These are phyloP conservation scores for Didymella pomorum DNA, from an alignment of 2,329 filamentous ascomycete species.

Conservation along the genomic window DNA sequence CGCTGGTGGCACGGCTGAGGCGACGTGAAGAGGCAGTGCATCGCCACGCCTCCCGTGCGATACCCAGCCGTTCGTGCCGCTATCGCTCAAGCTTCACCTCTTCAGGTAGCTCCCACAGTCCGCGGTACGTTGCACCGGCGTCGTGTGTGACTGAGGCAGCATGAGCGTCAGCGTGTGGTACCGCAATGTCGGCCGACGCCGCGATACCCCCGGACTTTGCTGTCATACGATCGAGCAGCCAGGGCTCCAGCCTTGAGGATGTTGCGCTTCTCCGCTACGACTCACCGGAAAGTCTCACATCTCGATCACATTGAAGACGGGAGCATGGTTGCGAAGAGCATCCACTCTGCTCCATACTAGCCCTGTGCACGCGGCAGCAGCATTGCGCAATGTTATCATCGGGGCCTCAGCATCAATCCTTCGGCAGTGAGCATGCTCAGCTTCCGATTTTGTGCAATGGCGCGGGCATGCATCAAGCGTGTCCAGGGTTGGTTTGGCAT, in stretches of 20 bases:
- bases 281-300: neutral
- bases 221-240: neutral
- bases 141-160: constrained; percentile 20
- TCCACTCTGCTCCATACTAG: neutral
- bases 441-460: constrained; percentile 31
- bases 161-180: constrained; percentile 15
- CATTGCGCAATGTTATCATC: constrained; percentile 12
- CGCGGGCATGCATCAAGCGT: constrained; percentile 10
- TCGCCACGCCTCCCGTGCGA: constrained; percentile 2
- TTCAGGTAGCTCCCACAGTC: constrained; percentile 14
- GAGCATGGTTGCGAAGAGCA: neutral
- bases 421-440: constrained; percentile 23
- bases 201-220: constrained; percentile 5
- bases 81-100: constrained; percentile 16
- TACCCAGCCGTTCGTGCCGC: constrained; percentile 14
- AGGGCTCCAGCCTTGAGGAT: neutral
- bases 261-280: neutral
- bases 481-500: constrained; percentile 2
- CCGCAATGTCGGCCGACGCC: constrained; percentile 11
- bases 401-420: constrained; percentile 20
- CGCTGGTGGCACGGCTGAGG: neutral
- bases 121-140: constrained; percentile 18
- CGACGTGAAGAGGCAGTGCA: neutral
- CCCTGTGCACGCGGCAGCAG: constrained; percentile 1
- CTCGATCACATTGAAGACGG: neutral